Evolutionary conservation across 2,329 filamentous ascomycete species (phyloP).

Genomic region (Fusarium multiceps): DNA sequence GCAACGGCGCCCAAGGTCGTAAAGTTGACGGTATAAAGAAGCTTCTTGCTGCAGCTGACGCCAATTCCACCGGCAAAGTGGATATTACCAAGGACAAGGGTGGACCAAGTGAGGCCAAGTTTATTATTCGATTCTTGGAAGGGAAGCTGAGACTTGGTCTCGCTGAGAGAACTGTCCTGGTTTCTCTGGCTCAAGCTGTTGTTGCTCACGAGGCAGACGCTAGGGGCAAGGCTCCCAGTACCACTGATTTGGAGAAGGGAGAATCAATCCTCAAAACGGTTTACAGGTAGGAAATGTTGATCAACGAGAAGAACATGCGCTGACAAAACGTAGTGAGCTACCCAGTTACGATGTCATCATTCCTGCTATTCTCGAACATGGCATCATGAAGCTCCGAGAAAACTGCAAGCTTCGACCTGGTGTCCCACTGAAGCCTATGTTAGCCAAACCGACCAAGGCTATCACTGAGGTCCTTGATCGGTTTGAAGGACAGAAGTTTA

Average conservation of each 20-base stretch:
- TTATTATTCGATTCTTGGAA: conserved; percentile 89
- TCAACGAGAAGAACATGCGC: conserved; percentile 6
- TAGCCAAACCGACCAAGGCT: conserved; percentile 97
- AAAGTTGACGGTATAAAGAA: conserved; percentile 98
- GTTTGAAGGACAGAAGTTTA: conserved; percentile 95
- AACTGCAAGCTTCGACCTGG: conserved; percentile 93
- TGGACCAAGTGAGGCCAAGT: conserved; percentile 94
- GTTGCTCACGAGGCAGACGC: conserved; percentile 83
- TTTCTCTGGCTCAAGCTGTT: conserved; percentile 89
- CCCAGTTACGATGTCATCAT: conserved; percentile 96
- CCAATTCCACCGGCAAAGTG: conserved; percentile 77
- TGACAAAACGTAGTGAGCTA: conserved; percentile 75
- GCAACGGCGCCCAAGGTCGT: conserved; percentile 86
- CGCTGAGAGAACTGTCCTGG: conserved; percentile 91
- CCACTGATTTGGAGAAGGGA: conserved; percentile 82
- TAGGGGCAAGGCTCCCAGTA: conserved; percentile 76
- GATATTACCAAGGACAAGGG: conserved; percentile 95
- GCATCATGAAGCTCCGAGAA: conserved; percentile 83
- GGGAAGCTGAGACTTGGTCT: conserved; percentile 92
- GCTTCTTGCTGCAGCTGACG: conserved; percentile 88
- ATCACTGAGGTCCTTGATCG: conserved; percentile 97
- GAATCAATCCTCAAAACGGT: conserved; percentile 90
- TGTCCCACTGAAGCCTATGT: conserved; percentile 96
- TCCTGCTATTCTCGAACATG: conserved; percentile 86
- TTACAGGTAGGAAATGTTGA: conserved; percentile 72